Base-by-base conservation (phyloP, 2,329 filamentous ascomycete genomes). In the Cladophialophora yegresii region DNA sequence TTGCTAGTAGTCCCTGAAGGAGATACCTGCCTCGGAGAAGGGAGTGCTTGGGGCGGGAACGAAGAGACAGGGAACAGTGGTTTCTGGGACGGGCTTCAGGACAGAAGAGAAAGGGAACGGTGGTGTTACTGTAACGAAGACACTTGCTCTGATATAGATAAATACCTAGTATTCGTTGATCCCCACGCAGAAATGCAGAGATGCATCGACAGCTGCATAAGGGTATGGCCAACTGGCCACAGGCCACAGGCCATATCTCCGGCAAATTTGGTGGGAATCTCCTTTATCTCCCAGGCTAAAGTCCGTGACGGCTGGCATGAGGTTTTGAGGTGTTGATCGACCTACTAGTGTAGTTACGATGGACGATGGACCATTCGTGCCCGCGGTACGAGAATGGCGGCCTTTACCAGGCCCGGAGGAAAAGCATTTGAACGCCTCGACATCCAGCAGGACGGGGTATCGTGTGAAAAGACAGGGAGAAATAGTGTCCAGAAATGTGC, bases 241-340 rank as follows among this genome's bases (percentile, higher is more conserved):
- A 59, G 45, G 22, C 57, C 57, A 43, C 43, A 53, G 26, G 20
- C 45, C 57, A 59, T 59, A 59, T 51, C 47, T 59, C 45, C 57
- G 47, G 23, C 56, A 45, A 23, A 4, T 0, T 12, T 30, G 22
- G n/a, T n/a, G n/a, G n/a, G n/a, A n/a, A n/a, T n/a, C n/a, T n/a
- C n/a, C n/a, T n/a, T n/a, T n/a, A 40, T 40, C 36, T 40, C 36
- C 10, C 32, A 9, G 13, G 9, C 13, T 5, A 13, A 7, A 22
- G 49, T 53, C 49, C 49, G 49, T 53, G 49, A 22, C 49, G 22
- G 30, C 43, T 33, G 36, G 36, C 43, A 58, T 20, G 16, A 26
- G 22, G 47, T 50, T n/a, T n/a, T n/a, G n/a, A n/a, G n/a, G n/a
- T n/a, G n/a, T n/a, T n/a, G n/a, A n/a, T n/a, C n/a, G n/a, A 33